Base-by-base conservation (phyloP, 192 early-diverging fungal species). In the Geranomyces variabilis region DNA sequence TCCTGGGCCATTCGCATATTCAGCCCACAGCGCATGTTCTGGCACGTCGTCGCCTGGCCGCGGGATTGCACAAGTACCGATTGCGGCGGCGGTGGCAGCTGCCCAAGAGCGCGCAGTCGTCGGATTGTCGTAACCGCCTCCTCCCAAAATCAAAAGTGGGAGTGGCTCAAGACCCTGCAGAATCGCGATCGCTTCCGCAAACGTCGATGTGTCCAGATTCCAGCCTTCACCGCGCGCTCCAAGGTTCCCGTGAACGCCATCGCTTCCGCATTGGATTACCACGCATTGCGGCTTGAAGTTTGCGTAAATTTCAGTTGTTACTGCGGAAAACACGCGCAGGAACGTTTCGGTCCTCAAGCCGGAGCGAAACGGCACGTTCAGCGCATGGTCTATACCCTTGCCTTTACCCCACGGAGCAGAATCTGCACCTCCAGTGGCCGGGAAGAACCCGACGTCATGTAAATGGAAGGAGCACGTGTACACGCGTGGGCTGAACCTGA, bases 251-350 rank as follows among this genome's bases (percentile, higher is more conserved):
- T 24, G 88, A 88, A 60, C 95, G 72, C 94, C 96, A 75, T 99
- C 96, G 0, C 91, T 89, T 22, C 96, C 96, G 77, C 93, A 94
- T 72, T 99, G 96, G 63, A 99, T 70, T 26, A 96, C 92, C 21
- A 99, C 83, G 0, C 90, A 94, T 14, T 91, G 87, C 8, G 96
- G 95, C 71, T 86, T 82, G 80, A 88, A 94, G 86, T 84, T 88
- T 17, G 90, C 93, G 75, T 93, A 31, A 17, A 59, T 63, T 21
- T 14, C 61, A 1, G 21, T 36, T 8, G 67, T 30, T 2, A 77
- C 51, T 7, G n/a, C 17, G 62, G 90, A 84, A 72, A 97, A 95
- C 14, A 92, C 82, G 15, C 79, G 87, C 57, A 87, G 80, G 73
- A 96, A 96, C 21, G 88, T 84, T 29, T 78, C 74, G 64, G 92